Evolutionary conservation across 2,329 filamentous ascomycete species (phyloP).

Genomic region (Venturia aucupariae): DNA sequence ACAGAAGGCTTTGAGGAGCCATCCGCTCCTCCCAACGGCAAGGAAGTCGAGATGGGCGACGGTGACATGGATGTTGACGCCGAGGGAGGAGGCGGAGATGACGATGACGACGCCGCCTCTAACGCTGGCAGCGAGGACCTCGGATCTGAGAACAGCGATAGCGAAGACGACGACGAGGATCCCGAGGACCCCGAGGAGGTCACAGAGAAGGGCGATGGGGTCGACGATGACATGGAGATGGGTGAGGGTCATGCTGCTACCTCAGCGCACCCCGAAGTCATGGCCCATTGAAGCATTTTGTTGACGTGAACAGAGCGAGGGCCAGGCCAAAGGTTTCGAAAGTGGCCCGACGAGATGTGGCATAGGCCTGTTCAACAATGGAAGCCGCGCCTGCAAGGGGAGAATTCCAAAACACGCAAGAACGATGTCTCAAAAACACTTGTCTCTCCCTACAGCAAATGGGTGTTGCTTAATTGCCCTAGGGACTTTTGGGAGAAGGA

Average conservation of each 20-base stretch:
- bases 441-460: background rate
- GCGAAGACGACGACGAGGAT: conserved; percentile 42
- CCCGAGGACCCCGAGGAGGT: conserved; percentile 44
- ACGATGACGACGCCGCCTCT: conserved; percentile 61
- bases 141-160: conserved; percentile 53
- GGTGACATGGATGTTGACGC: conserved; percentile 66
- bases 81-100: conserved; percentile 37
- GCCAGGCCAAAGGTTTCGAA: background rate
- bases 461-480: background rate
- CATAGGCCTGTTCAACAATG: background rate
- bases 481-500: background rate
- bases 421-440: background rate
- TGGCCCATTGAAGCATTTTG: background rate
- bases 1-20: conserved; percentile 33
- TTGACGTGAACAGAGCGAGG: background rate
- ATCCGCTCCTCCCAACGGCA: conserved; percentile 34
- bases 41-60: conserved; percentile 65
- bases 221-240: conserved; percentile 13
- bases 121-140: conserved; percentile 64
- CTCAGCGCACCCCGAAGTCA: background rate
- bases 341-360: background rate
- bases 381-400: background rate
- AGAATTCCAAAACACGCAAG: background rate
- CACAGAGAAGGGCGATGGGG: conserved; percentile 19
- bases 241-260: conserved; percentile 3